A percentile compares a stretch with the other conserved stretches of the same genome.
Conservation (phyloP, 164 flowering plant species). For the Stephania yunnanensis region DNA sequence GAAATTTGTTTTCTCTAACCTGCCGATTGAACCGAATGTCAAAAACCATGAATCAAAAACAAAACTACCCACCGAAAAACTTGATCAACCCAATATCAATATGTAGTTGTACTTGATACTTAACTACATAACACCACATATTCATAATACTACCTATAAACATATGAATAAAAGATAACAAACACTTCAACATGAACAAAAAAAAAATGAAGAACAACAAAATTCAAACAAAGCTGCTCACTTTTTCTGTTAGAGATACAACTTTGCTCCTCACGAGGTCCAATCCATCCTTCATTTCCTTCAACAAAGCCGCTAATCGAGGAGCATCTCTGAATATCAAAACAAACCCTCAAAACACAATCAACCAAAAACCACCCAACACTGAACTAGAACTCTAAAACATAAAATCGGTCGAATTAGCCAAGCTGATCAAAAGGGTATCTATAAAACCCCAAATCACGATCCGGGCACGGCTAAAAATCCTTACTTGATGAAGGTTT, state of each 20-base stretch:
- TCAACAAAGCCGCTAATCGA: slow-evolving; percentile 47
- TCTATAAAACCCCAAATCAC: neutral
- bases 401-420: neutral
- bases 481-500: slow-evolving; percentile 10
- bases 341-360: neutral
- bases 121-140: too few species aligned
- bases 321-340: slow-evolving; percentile 52
- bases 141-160: too few species aligned
- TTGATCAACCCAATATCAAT: too few species aligned
- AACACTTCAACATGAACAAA: neutral
- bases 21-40: slow-evolving; percentile 15
- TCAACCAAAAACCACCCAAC: too few species aligned
- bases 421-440: neutral
- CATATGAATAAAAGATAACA: too few species aligned
- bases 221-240: slow-evolving; percentile 10
- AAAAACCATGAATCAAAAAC: neutral
- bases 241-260: slow-evolving; percentile 58
- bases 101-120: too few species aligned
- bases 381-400: neutral
- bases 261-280: slow-evolving; percentile 63
- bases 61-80: too few species aligned
- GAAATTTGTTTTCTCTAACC: slow-evolving; percentile 69
- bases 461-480: neutral
- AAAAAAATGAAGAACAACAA: neutral
- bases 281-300: slow-evolving; percentile 80